Evolutionary conservation across 2,329 filamentous ascomycete genomes (phyloP).

Genomic region (Epichloe uncinata): DNA sequence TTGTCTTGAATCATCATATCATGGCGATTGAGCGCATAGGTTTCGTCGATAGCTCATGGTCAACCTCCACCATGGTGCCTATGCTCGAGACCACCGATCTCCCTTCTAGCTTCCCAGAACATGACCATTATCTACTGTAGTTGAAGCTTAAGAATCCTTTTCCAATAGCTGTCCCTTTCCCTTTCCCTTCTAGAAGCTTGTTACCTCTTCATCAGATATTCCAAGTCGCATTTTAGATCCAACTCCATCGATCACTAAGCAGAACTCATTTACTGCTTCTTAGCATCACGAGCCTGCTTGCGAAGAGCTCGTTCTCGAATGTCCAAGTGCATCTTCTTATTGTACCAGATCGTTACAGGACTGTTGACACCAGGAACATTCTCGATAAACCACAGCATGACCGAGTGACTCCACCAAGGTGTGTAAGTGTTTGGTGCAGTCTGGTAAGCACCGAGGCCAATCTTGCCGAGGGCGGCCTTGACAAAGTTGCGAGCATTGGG

Average conservation of each 20-base stretch:
- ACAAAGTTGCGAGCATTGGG: slow-evolving; percentile 79
- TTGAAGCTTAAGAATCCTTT: background rate
- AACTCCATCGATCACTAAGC: background rate
- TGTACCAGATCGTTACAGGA: slow-evolving; percentile 33
- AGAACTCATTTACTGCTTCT: slow-evolving; percentile 38
- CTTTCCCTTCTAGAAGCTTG: background rate
- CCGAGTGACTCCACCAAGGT: slow-evolving; percentile 82
- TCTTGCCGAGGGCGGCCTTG: slow-evolving; percentile 59
- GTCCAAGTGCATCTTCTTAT: slow-evolving; percentile 61
- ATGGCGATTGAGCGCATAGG: too few species aligned
- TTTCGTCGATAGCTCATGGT: too few species aligned
- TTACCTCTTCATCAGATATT: background rate
- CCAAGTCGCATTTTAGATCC: background rate
- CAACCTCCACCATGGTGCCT: too few species aligned
- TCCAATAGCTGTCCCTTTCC: background rate
- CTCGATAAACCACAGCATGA: slow-evolving; percentile 75
- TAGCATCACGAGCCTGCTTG: slow-evolving; percentile 72
- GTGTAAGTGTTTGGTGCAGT: slow-evolving; percentile 72
- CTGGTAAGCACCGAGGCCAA: slow-evolving; percentile 71
- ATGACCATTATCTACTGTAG: background rate
- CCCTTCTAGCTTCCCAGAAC: background rate
- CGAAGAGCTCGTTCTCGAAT: slow-evolving; percentile 72
- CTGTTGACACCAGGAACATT: slow-evolving; percentile 39
- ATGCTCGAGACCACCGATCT: background rate
- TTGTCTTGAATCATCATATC: too few species aligned